These are phyloP conservation scores for Sporothrix phasma DNA, from an alignment of 2,329 filamentous ascomycete genomes.

Conservation along the genomic window DNA sequence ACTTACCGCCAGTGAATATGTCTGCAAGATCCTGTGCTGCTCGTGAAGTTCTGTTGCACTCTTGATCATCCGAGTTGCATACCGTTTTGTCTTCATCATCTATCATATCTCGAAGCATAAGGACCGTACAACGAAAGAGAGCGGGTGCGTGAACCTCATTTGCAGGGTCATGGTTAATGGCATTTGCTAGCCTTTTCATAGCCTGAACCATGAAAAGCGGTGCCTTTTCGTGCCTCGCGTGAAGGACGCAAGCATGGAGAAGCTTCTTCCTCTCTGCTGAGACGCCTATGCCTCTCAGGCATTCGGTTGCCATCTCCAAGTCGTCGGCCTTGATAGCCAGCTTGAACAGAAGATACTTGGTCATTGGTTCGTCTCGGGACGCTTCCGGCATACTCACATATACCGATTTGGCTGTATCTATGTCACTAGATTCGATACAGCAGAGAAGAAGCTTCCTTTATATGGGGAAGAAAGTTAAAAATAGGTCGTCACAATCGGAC, in stretches of 20 bases:
- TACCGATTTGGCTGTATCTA: conserved; percentile 42
- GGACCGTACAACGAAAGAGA: conserved; percentile 52
- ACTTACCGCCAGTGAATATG: conserved; percentile 36
- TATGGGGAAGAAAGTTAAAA: not conserved
- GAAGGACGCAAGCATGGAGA: conserved; percentile 70
- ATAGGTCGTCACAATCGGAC: too few species aligned
- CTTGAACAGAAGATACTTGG: conserved; percentile 67
- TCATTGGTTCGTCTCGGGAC: conserved; percentile 52
- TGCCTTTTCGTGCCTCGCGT: conserved; percentile 59
- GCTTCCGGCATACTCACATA: conserved; percentile 50
- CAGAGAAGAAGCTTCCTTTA: conserved; percentile 71
- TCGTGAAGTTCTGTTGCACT: not conserved
- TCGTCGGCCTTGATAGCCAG: conserved; percentile 53
- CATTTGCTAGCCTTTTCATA: conserved; percentile 50
- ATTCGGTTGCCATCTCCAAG: conserved; percentile 47
- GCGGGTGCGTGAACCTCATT: conserved; percentile 49
- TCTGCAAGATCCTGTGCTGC: conserved; percentile 19
- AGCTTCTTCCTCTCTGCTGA: conserved; percentile 47
- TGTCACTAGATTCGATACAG: conserved; percentile 49
- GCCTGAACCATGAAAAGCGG: conserved; percentile 48
- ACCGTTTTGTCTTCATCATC: conserved; percentile 23
- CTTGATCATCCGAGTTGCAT: too few species aligned
- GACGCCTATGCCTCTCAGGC: conserved; percentile 51
- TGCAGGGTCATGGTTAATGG: conserved; percentile 38
- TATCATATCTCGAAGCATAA: conserved; percentile 36